Percentiles rank a stretch among this genome's conserved stretches.
Evolutionary conservation across 2,329 filamentous ascomycete genomes (phyloP).

Genomic region (Pezicula rhizophila): DNA sequence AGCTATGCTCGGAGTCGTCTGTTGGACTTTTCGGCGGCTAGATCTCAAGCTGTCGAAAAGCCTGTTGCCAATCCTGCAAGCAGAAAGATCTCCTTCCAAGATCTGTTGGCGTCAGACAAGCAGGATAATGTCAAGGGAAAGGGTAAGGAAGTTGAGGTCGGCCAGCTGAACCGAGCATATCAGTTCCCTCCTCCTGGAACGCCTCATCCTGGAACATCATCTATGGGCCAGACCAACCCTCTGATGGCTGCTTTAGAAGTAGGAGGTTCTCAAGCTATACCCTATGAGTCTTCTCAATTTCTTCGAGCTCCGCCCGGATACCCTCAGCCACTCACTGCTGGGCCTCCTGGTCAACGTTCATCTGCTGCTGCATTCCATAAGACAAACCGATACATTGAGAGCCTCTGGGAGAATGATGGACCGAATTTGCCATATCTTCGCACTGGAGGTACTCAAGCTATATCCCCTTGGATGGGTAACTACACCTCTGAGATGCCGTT

Average conservation of each 20-base stretch:
- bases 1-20: slow-evolving; percentile 16
- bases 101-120: neutral
- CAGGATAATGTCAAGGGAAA: neutral
- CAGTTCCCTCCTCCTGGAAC: slow-evolving; percentile 21
- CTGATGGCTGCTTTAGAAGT: slow-evolving; percentile 9
- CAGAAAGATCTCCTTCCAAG: neutral
- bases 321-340: slow-evolving; percentile 28
- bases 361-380: slow-evolving; percentile 6
- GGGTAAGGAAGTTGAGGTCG: neutral
- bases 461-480: too few species aligned
- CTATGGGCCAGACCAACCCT: slow-evolving; percentile 13
- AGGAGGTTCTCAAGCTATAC: neutral
- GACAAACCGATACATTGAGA: slow-evolving; percentile 4
- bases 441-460: neutral
- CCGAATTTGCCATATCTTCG: too few species aligned
- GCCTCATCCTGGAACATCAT: neutral
- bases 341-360: slow-evolving; percentile 27
- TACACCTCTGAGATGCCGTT: neutral
- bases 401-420: slow-evolving; percentile 1
- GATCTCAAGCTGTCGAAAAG: slow-evolving; percentile 2
- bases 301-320: slow-evolving; percentile 16
- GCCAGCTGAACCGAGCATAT: slow-evolving; percentile 16
- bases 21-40: slow-evolving; percentile 19
- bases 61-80: neutral
- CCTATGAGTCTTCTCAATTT: neutral